A percentile compares a stretch with the other conserved stretches of the same genome.
These are phyloP conservation scores for Pleurotus salmoneostramineus DNA, from an alignment of 768 basidiomycete species.

Conservation along the genomic window DNA sequence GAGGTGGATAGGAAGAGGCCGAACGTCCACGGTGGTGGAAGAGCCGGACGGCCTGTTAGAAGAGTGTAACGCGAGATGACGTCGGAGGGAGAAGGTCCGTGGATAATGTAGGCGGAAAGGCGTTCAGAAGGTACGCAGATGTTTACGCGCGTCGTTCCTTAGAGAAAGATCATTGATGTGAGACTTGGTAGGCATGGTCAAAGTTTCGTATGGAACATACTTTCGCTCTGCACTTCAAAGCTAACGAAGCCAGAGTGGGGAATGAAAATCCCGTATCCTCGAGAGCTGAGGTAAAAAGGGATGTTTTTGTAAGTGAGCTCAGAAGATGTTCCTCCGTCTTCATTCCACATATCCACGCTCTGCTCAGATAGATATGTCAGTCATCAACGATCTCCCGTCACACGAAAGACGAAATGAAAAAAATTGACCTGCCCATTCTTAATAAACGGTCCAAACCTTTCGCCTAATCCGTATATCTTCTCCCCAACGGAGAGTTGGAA, in stretches of 20 bases:
- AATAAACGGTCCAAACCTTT: constrained; percentile 41
- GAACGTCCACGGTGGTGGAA: constrained; percentile 47
- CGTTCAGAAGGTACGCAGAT: constrained; percentile 35
- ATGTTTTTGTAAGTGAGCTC: constrained; percentile 30
- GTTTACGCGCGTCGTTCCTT: constrained; percentile 23
- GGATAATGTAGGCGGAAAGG: constrained; percentile 35
- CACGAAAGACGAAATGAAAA: neutral
- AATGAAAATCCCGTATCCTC: constrained; percentile 45
- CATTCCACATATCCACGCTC: constrained; percentile 39
- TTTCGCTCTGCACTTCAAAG: constrained; percentile 40
- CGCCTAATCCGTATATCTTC: constrained; percentile 42
- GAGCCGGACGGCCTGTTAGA: constrained; percentile 34
- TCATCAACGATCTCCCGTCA: neutral
- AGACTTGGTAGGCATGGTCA: constrained; percentile 12
- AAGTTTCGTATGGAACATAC: constrained; percentile 25
- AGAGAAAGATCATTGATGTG: constrained; percentile 9
- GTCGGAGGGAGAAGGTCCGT: constrained; percentile 28
- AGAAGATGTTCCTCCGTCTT: constrained; percentile 39
- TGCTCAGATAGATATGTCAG: constrained; percentile 3
- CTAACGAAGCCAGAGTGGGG: constrained; percentile 42
- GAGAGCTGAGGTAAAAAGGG: constrained; percentile 32
- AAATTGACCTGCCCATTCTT: constrained; percentile 36
- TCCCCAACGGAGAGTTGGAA: constrained; percentile 37
- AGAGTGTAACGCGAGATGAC: constrained; percentile 29
- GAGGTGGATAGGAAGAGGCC: constrained; percentile 46